phyloP scores from a whole-genome alignment of 2,329 filamentous ascomycete genomes.

The Arthrobotrys pseudoclavata region DNA sequence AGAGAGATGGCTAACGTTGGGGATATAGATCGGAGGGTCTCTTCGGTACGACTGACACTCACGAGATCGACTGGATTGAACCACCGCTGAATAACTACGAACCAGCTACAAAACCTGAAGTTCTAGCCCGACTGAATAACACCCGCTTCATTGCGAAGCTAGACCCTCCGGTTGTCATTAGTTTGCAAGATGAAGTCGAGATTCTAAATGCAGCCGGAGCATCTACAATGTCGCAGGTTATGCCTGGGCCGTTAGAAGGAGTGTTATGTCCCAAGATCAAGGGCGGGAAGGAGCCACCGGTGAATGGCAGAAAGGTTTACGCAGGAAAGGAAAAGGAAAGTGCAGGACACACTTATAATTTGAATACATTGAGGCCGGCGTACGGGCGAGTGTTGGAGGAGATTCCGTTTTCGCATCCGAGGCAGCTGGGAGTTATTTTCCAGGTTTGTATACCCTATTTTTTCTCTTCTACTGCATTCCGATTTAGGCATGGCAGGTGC shows the following conservation, averaged over 20 bases:
- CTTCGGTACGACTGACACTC: constrained; percentile 33
- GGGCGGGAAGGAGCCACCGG: constrained; percentile 32
- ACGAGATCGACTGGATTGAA: constrained; percentile 63
- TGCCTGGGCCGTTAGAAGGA: constrained; percentile 56
- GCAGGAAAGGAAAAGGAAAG: constrained; percentile 61
- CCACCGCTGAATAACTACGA: constrained; percentile 62
- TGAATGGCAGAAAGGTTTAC: constrained; percentile 58
- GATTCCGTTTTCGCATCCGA: constrained; percentile 82
- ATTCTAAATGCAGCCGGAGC: constrained; percentile 60
- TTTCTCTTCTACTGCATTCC: too few species aligned
- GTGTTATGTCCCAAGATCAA: constrained; percentile 60
- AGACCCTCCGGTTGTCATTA: constrained; percentile 79
- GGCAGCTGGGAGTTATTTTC: constrained; percentile 80
- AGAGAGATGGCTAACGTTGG: constrained; percentile 5
- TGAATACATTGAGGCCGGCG: constrained; percentile 80
- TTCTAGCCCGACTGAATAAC: constrained; percentile 44
- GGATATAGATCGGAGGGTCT: constrained; percentile 35
- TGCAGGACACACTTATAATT: constrained; percentile 70
- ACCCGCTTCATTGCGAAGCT: constrained; percentile 77
- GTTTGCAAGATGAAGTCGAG: constrained; percentile 66
- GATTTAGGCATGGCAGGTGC: too few species aligned
- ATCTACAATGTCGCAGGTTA: constrained; percentile 55
- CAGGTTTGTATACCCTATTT: constrained; percentile 66
- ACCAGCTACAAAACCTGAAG: constrained; percentile 56
- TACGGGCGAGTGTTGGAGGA: constrained; percentile 77